These are phyloP conservation scores for Mortierella alpina DNA, from an alignment of 192 early-diverging fungal genomes.

Conservation along the genomic window DNA sequence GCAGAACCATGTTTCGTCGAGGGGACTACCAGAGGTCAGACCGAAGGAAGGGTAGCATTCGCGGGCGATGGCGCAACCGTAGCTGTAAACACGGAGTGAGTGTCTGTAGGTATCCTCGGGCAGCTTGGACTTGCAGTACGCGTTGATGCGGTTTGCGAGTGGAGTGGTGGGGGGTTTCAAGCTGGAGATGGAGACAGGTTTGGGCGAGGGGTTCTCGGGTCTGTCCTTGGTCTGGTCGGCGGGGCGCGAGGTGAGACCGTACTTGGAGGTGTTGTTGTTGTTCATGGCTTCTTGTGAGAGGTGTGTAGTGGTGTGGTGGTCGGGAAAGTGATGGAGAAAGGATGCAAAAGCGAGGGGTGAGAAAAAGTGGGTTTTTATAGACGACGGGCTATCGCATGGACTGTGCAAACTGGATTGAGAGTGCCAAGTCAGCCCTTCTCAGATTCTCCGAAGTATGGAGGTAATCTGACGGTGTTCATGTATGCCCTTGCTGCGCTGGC, in stretches of 20 bases:
- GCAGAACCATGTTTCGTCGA: slow-evolving; percentile 26
- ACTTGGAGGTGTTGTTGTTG: slow-evolving; percentile 6
- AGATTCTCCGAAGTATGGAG: too few relatives aligned
- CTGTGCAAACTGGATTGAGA: too few relatives aligned
- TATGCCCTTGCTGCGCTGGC: too few relatives aligned
- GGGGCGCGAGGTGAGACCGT: slow-evolving; percentile 7
- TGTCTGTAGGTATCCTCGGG: slow-evolving; percentile 19
- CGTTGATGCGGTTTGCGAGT: slow-evolving; percentile 2
- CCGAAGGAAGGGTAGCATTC: slow-evolving; percentile 18
- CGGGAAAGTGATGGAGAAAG: too few relatives aligned
- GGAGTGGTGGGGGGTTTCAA: background rate
- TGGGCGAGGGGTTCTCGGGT: slow-evolving; percentile 6
- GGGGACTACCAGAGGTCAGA: slow-evolving; percentile 11
- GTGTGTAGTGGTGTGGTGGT: too few relatives aligned
- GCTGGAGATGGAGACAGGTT: background rate
- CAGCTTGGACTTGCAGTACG: slow-evolving; percentile 12
- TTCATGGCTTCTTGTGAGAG: too few relatives aligned
- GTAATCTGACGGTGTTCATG: too few relatives aligned
- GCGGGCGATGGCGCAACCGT: slow-evolving; percentile 20
- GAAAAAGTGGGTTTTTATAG: too few relatives aligned
- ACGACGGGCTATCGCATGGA: too few relatives aligned
- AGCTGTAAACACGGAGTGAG: slow-evolving; percentile 20
- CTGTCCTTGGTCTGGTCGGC: slow-evolving; percentile 11
- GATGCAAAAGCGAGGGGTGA: too few relatives aligned
- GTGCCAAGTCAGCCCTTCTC: too few relatives aligned